phyloP scores from a whole-genome alignment of 2,329 filamentous ascomycete genomes.

The Neopestalotiopsis rosae region DNA sequence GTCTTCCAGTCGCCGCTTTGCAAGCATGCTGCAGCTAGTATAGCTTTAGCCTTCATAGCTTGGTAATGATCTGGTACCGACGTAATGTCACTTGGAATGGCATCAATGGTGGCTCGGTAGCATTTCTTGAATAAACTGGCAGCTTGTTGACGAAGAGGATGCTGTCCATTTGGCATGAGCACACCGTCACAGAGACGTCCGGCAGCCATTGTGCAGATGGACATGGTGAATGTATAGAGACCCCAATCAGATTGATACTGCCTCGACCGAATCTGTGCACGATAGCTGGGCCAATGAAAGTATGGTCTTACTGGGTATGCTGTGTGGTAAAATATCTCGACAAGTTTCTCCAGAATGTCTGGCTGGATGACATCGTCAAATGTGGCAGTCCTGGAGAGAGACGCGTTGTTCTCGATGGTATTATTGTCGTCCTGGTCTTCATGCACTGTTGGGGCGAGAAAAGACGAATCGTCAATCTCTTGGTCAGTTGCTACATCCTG shows the following conservation, averaged over 20 bases:
- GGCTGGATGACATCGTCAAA: constrained; percentile 7
- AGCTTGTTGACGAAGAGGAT: constrained; percentile 6
- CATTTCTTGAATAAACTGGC: not conserved
- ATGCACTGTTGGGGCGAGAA: not conserved
- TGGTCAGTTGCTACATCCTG: not conserved
- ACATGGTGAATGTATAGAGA: constrained; percentile 7
- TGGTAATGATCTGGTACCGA: constrained; percentile 5
- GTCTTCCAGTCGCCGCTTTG: constrained; percentile 7
- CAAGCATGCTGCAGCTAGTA: constrained; percentile 1
- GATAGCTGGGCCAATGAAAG: constrained; percentile 8
- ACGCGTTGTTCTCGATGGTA: not conserved
- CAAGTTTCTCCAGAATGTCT: constrained; percentile 6
- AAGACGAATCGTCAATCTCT: not conserved
- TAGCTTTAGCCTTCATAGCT: constrained; percentile 9
- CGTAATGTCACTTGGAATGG: not conserved
- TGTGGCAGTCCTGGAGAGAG: not conserved
- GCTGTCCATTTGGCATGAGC: constrained; percentile 3
- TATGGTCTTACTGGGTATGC: constrained; percentile 5
- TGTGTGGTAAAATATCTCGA: constrained; percentile 8
- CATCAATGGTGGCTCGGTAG: not conserved
- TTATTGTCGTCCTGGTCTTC: not conserved
- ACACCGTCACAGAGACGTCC: constrained; percentile 6
- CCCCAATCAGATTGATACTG: constrained; percentile 8
- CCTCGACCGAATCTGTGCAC: not conserved
- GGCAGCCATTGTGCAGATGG: constrained; percentile 9